Percentiles rank a stretch among this genome's conserved stretches.
phyloP scores from a whole-genome alignment of 2,329 filamentous ascomycete genomes.

The Epichloe sibirici region DNA sequence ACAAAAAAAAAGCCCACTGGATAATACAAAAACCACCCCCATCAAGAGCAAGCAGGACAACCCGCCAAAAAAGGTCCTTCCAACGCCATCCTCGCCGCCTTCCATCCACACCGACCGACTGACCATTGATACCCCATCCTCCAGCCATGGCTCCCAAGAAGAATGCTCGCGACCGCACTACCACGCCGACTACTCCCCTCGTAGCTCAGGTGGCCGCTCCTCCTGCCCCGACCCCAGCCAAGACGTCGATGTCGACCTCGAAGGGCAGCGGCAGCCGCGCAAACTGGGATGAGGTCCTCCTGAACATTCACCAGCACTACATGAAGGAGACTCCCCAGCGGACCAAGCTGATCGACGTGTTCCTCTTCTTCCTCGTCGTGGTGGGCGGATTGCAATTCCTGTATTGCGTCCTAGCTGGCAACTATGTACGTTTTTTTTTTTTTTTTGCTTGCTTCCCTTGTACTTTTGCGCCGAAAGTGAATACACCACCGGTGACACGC shows the following conservation, averaged over 20 bases:
- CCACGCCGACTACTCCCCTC: conserved; percentile 5
- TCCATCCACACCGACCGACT: not conserved
- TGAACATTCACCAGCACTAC: conserved; percentile 69
- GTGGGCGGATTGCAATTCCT: conserved; percentile 86
- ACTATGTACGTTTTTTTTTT: conserved; percentile 59
- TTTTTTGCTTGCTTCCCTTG: not conserved
- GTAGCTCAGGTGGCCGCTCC: not conserved
- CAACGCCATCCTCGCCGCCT: not conserved
- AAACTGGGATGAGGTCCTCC: conserved; percentile 47
- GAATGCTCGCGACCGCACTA: conserved; percentile 20
- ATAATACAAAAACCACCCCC: not conserved
- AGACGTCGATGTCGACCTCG: conserved; percentile 2
- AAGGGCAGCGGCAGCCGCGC: conserved; percentile 17
- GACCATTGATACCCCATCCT: not conserved
- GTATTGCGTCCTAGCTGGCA: conserved; percentile 84
- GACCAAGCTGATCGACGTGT: conserved; percentile 82
- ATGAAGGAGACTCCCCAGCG: conserved; percentile 71
- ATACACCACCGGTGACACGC: not conserved
- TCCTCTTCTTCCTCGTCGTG: conserved; percentile 75
- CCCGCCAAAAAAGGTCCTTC: not conserved
- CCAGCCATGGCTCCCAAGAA: conserved; percentile 44
- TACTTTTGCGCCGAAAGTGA: no score
- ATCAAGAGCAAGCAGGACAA: not conserved
- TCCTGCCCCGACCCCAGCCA: not conserved
- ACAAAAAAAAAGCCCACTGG: no score